Evolutionary conservation across 2,329 filamentous ascomycete genomes (phyloP), one percentile per base, ranked within the genome.

Genomic region (Meredithiella fracta): DNA sequence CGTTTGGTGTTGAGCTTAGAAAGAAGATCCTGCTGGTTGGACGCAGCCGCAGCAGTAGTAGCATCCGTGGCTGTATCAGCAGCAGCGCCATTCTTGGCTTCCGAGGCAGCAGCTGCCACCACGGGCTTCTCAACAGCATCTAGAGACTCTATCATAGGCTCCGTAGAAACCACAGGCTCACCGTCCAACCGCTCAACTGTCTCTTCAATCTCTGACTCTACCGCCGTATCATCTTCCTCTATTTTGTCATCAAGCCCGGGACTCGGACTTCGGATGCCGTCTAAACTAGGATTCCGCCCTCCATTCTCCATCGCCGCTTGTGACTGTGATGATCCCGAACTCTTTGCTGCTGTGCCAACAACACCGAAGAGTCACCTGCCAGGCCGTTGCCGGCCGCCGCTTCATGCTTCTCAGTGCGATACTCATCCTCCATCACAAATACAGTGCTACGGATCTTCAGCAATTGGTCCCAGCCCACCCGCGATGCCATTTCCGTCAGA

Each of bases 391-490:
- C 29, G 49, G 49, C 31, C 4, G 26, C 26, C 23, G 73, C 68
- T 59, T 83, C 80, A 57, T 86, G 82, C 68, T 86, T 87, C 70
- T 97, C 92, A 57, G 83, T 85, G 51, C 92, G 82, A 66, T 98
- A 98, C 68, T 98, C 92, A 65, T 98, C 92, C 67, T 98, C 92
- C 92, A 98, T 98, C 51, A 98, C 92, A 63, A 98, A 98, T 1
- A 98, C 92, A 60, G 91, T 90, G 71, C 91, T 97, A 62, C 92
- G 80, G 64, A 94, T 95, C 68, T 88, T 94, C 53, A 98, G 73
- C 22, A 98, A 75, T 65, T 96, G 88, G 63, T 98, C 92, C 92
- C 92, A 98, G 40, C 92, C 92, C 63, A 98, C 96, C 69, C 92
- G 91, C 59, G 88, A 84, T 0, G 91, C 94, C 73, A 98, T 91